Percentiles rank a stretch among this genome's conserved stretches.
phyloP scores from a whole-genome alignment of 2,329 filamentous ascomycete species.

The Beauveria caledonica region DNA sequence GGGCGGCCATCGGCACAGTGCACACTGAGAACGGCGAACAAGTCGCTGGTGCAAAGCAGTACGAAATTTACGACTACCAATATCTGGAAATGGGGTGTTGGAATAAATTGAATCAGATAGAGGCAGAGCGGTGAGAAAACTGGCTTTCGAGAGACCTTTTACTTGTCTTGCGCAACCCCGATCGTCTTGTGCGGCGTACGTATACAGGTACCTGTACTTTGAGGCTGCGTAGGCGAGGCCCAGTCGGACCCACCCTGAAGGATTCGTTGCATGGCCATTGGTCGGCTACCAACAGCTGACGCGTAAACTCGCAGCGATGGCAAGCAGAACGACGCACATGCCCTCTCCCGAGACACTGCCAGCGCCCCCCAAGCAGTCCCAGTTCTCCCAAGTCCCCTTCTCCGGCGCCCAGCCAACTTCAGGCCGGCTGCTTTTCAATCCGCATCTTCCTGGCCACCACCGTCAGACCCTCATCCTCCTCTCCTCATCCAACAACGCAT shows the following conservation, averaged over 20 bases:
- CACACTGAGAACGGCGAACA: neutral
- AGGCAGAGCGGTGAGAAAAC: too few relatives aligned
- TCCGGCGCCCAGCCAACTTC: neutral
- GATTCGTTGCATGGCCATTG: conserved; percentile 16
- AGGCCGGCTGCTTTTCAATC: conserved; percentile 4
- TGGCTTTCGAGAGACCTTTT: neutral
- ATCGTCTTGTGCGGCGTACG: too few relatives aligned
- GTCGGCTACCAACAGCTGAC: conserved; percentile 22
- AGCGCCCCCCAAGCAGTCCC: neutral
- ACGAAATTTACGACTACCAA: neutral
- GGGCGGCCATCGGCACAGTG: neutral
- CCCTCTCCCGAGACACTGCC: conserved; percentile 13
- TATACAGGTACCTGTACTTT: conserved; percentile 9
- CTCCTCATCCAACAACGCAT: conserved; percentile 9
- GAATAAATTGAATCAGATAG: too few relatives aligned
- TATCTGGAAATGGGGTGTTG: too few relatives aligned
- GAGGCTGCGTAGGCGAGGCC: conserved; percentile 11
- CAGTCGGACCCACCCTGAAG: neutral
- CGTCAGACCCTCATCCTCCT: neutral
- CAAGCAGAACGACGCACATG: conserved; percentile 12
- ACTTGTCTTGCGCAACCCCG: too few relatives aligned
- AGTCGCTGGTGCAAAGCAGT: neutral
- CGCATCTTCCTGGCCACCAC: conserved; percentile 1
- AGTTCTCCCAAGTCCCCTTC: conserved; percentile 3
- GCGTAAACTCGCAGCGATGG: conserved; percentile 20